phyloP scores from a whole-genome alignment of 495 filamentous ascomycete genomes.

The Aspergillus coremiiformis region DNA sequence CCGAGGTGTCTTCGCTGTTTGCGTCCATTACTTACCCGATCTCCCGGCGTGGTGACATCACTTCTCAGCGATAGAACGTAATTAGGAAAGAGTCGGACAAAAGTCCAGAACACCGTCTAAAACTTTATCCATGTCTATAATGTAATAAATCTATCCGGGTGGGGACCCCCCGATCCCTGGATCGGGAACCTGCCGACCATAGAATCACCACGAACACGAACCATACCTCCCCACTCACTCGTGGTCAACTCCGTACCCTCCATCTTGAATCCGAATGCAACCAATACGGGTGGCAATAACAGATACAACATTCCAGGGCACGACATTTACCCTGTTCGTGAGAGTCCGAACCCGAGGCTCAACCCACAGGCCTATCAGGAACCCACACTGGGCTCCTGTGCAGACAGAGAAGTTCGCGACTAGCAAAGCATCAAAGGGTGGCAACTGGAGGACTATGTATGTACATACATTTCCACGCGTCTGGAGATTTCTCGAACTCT shows the following conservation, averaged over 20 bases:
- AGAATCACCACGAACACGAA: background rate
- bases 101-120: background rate
- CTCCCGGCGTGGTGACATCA: background rate
- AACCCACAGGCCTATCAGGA: slow-evolving; percentile 23
- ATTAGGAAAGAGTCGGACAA: background rate
- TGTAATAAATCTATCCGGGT: background rate
- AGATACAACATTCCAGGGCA: no score
- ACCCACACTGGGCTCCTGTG: slow-evolving; percentile 13
- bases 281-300: no score
- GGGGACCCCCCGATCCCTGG: no score
- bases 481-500: slow-evolving; percentile 10
- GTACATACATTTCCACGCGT: slow-evolving; percentile 24
- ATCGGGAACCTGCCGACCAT: background rate
- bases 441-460: slow-evolving; percentile 18
- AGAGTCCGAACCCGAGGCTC: slow-evolving; percentile 28
- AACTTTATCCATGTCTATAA: background rate
- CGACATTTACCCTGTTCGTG: slow-evolving; percentile 18
- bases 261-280: no score
- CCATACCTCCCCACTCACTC: no score
- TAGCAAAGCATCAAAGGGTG: slow-evolving; percentile 33
- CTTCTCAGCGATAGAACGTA: background rate
- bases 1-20: background rate
- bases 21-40: background rate
- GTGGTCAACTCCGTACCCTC: no score
- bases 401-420: slow-evolving; percentile 34